Evolutionary conservation across 495 filamentous ascomycete genomes (phyloP).

Genomic region (Parathielavia hyrcaniae): DNA sequence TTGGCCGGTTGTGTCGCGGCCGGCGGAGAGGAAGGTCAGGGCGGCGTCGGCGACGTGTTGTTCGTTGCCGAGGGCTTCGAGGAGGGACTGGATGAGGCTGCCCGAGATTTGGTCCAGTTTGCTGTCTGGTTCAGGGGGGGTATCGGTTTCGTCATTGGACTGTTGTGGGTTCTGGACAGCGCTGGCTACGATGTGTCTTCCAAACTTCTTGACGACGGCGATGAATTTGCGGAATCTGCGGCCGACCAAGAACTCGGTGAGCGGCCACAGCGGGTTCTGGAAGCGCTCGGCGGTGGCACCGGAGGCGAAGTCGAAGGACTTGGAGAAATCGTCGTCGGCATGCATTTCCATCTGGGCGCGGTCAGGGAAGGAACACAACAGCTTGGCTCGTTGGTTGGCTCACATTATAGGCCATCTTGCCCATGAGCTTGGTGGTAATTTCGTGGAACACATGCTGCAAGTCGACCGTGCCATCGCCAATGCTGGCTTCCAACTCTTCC

Average conservation of each 20-base stretch:
- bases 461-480: slow-evolving; percentile 36
- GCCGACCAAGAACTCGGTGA: slow-evolving; percentile 50
- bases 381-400: neutral
- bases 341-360: slow-evolving; percentile 52
- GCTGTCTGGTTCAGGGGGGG: slow-evolving; percentile 13
- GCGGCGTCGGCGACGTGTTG: slow-evolving; percentile 52
- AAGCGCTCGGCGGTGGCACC: slow-evolving; percentile 53
- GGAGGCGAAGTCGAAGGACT: slow-evolving; percentile 53
- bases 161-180: slow-evolving; percentile 34
- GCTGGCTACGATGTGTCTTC: slow-evolving; percentile 45
- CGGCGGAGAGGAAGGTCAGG: slow-evolving; percentile 55
- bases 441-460: slow-evolving; percentile 53
- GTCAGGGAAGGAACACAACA: slow-evolving; percentile 11
- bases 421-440: slow-evolving; percentile 55
- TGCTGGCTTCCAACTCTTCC: slow-evolving; percentile 26
- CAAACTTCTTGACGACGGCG: slow-evolving; percentile 44
- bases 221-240: slow-evolving; percentile 42
- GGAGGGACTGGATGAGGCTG: slow-evolving; percentile 51
- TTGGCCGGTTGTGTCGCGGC: slow-evolving; percentile 56
- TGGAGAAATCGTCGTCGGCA: slow-evolving; percentile 49
- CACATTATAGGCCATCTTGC: slow-evolving; percentile 55
- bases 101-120: slow-evolving; percentile 44
- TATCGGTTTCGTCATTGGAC: neutral
- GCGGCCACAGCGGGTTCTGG: slow-evolving; percentile 54
- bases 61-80: slow-evolving; percentile 47